phyloP scores from a whole-genome alignment of 1,284 basidiomycete genomes.

The Ceratobasidium sp. region DNA sequence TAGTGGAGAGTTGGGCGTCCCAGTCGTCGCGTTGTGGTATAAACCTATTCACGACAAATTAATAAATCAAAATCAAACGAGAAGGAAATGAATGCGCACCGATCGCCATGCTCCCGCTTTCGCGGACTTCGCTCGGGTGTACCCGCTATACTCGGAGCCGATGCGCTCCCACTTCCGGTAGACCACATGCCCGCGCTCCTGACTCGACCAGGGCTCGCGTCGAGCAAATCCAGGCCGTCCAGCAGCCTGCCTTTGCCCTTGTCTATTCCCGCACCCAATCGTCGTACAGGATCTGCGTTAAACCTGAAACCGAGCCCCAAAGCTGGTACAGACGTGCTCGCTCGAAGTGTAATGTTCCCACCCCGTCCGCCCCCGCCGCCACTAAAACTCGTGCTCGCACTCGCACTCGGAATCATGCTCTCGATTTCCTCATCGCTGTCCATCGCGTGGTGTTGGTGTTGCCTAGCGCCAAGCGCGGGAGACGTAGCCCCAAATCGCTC shows the following conservation, averaged over 20 bases:
- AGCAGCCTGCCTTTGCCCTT: conserved; percentile 32
- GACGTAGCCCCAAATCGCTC: conserved; percentile 1
- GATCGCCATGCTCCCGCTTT: conserved; percentile 33
- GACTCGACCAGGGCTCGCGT: neutral
- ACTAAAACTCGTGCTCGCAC: conserved; percentile 7
- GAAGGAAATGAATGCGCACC: conserved; percentile 7
- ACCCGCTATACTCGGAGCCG: conserved; percentile 9
- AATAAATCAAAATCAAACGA: neutral
- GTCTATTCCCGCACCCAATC: neutral
- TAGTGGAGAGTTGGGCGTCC: conserved; percentile 25
- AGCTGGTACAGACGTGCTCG: neutral
- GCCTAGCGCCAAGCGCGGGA: neutral
- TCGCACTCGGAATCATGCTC: conserved; percentile 3
- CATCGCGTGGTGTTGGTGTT: neutral
- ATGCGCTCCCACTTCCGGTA: conserved; percentile 21
- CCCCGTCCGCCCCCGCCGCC: neutral
- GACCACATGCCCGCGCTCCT: conserved; percentile 22
- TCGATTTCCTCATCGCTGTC: conserved; percentile 35
- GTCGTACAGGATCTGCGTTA: neutral
- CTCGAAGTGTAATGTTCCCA: conserved; percentile 1
- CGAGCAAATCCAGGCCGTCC: conserved; percentile 17
- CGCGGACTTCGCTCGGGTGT: conserved; percentile 30
- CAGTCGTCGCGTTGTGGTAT: conserved; percentile 34
- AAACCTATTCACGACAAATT: neutral
- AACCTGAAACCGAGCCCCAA: conserved; percentile 16